Conservation (phyloP, 352 stramenopile genomes). For the Phytophthora kernoviae region DNA sequence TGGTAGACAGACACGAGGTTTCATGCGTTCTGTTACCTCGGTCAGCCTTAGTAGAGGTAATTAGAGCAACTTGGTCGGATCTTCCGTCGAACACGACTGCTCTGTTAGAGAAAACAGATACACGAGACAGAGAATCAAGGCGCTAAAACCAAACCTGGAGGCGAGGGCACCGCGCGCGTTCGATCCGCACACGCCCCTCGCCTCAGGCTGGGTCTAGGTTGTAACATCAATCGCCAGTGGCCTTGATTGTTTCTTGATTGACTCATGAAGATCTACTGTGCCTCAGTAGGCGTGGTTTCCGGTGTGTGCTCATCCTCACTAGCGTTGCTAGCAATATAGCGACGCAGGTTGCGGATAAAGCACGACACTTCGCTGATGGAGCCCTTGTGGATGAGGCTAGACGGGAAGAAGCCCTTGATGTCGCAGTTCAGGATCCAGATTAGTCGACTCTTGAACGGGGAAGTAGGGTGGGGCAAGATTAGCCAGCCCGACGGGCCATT, state of each 20-base stretch:
- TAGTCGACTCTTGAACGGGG: conserved; percentile 76
- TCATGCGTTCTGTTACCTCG: conserved; percentile 33
- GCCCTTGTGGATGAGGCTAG: conserved; percentile 78
- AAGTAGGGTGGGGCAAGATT: conserved; percentile 75
- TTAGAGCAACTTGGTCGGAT: conserved; percentile 31
- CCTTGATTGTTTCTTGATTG: conserved; percentile 33
- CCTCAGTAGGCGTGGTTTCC: conserved; percentile 24
- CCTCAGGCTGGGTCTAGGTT: conserved; percentile 8
- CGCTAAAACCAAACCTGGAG: conserved; percentile 11
- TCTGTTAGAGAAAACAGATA: conserved; percentile 33
- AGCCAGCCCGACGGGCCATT: conserved; percentile 79
- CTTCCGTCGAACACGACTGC: conserved; percentile 36
- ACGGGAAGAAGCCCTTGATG: conserved; percentile 87
- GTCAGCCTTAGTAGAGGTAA: conserved; percentile 19
- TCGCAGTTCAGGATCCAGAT: conserved; percentile 87
- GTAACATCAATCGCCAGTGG: conserved; percentile 29
- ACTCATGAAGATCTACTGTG: conserved; percentile 44
- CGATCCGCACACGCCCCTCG: conserved; percentile 24
- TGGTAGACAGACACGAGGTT: conserved; percentile 13
- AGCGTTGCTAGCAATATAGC: conserved; percentile 60
- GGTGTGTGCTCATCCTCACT: conserved; percentile 16
- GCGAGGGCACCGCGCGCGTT: conserved; percentile 18
- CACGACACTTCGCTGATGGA: conserved; percentile 79
- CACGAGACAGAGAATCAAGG: conserved; percentile 31
- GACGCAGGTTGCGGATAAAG: conserved; percentile 82